These are phyloP conservation scores for Fusarium longipes DNA, from an alignment of 2,329 filamentous ascomycete genomes.

Conservation along the genomic window DNA sequence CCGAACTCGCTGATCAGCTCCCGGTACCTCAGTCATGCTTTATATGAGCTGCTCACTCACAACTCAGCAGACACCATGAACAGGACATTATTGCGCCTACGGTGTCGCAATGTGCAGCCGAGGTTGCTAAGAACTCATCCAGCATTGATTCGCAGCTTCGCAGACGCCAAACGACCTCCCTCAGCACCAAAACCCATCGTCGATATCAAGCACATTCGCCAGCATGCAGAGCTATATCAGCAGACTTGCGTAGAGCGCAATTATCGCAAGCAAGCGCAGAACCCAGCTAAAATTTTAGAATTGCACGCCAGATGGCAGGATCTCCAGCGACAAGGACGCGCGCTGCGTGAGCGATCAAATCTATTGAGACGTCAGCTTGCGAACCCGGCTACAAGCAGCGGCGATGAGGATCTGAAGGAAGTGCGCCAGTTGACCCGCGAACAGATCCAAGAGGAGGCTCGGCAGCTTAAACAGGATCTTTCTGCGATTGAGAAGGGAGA, in stretches of 20 bases:
- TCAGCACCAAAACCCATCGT: constrained; percentile 82
- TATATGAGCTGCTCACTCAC: constrained; percentile 38
- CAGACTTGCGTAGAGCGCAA: constrained; percentile 88
- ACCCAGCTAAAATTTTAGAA: constrained; percentile 66
- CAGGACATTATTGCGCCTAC: constrained; percentile 44
- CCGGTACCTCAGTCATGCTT: constrained; percentile 22
- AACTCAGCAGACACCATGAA: constrained; percentile 49
- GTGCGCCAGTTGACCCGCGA: constrained; percentile 57
- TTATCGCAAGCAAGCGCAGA: constrained; percentile 69
- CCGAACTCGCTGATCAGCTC: constrained; percentile 21
- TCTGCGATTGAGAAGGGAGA: constrained; percentile 71
- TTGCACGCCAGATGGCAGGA: constrained; percentile 68
- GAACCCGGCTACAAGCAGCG: constrained; percentile 61
- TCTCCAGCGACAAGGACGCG: constrained; percentile 70
- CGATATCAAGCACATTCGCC: constrained; percentile 90
- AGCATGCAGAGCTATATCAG: constrained; percentile 82
- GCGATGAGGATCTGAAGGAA: constrained; percentile 55
- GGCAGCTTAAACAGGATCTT: constrained; percentile 71
- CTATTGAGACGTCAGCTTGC: constrained; percentile 66
- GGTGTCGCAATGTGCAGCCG: constrained; percentile 40
- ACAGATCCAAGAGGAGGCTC: constrained; percentile 71
- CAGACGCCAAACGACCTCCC: constrained; percentile 64
- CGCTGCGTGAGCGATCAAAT: constrained; percentile 75
- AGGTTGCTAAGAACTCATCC: constrained; percentile 16
- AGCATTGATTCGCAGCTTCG: constrained; percentile 36